phyloP scores from a whole-genome alignment of 169 alveolate genomes.

The Cystoisospora suis region DNA sequence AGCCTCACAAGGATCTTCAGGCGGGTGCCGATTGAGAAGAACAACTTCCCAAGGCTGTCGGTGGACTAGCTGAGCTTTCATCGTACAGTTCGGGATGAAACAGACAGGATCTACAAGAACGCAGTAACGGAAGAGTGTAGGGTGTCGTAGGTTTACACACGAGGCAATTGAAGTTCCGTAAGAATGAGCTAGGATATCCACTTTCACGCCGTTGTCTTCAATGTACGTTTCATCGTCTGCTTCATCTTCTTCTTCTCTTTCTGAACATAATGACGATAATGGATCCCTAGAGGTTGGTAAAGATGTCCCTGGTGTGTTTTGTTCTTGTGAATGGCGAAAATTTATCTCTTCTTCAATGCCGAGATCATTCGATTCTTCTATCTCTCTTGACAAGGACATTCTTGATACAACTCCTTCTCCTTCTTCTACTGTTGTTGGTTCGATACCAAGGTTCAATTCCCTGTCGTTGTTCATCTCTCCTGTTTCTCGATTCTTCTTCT shows the following conservation, averaged over 20 bases:
- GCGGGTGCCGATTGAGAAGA: background rate
- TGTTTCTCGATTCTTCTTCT: background rate
- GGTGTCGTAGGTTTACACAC: background rate
- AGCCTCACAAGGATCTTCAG: too few species aligned
- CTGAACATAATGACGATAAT: too few species aligned
- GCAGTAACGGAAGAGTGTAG: background rate
- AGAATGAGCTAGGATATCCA: constrained; percentile 4
- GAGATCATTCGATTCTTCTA: too few species aligned
- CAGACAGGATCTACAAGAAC: constrained; percentile 14
- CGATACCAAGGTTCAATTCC: too few species aligned
- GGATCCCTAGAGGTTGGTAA: too few species aligned
- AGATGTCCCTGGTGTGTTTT: too few species aligned
- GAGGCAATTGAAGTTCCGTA: background rate
- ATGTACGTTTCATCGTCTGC: background rate
- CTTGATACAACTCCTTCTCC: background rate
- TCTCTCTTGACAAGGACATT: too few species aligned
- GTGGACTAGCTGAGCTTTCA: constrained; percentile 25
- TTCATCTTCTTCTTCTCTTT: background rate
- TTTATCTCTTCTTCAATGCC: too few species aligned
- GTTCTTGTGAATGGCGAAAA: too few species aligned
- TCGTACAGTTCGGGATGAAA: constrained; percentile 33
- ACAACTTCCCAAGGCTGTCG: background rate
- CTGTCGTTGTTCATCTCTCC: too few species aligned
- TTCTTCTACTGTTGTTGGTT: background rate
- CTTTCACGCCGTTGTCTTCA: background rate